These are phyloP conservation scores for Verticillium nonalfalfae DNA, from an alignment of 2,329 filamentous ascomycete genomes.

Conservation along the genomic window DNA sequence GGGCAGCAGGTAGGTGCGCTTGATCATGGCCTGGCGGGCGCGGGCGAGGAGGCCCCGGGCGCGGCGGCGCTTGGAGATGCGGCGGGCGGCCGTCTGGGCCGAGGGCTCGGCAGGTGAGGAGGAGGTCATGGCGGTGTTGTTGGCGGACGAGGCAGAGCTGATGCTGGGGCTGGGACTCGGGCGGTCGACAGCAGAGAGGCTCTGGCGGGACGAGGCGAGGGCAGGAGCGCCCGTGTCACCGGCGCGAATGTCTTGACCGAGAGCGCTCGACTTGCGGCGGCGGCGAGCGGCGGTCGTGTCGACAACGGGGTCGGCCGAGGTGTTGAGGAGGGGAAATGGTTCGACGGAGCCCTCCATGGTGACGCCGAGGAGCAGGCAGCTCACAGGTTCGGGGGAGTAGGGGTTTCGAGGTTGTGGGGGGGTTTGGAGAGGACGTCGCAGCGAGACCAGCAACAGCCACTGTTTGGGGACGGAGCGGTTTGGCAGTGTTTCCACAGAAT, in stretches of 20 bases:
- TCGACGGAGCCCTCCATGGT: constrained; percentile 24
- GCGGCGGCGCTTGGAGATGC: constrained; percentile 47
- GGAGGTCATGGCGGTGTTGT: background rate
- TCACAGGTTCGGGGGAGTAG: background rate
- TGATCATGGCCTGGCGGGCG: constrained; percentile 49
- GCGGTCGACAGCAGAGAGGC: background rate
- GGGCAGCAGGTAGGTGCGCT: constrained; percentile 60
- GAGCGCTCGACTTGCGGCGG: constrained; percentile 49
- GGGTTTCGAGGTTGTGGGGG: background rate
- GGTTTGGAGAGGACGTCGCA: too few relatives aligned
- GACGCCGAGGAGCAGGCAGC: background rate
- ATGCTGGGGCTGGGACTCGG: background rate
- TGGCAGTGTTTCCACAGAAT: too few relatives aligned
- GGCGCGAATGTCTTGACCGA: constrained; percentile 45
- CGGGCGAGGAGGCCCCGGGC: constrained; percentile 40
- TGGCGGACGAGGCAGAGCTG: background rate
- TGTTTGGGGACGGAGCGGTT: too few relatives aligned
- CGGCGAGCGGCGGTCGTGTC: constrained; percentile 29
- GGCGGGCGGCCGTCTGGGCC: constrained; percentile 22
- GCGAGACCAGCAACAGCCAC: too few relatives aligned
- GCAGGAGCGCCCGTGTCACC: constrained; percentile 51
- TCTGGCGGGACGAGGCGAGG: constrained; percentile 35
- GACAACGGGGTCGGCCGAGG: constrained; percentile 33
- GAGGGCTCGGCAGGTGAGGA: background rate
- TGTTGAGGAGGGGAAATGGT: constrained; percentile 50